Conservation (phyloP, 1,139 yeast species). For the Debaryomycetaceae sp. region DNA sequence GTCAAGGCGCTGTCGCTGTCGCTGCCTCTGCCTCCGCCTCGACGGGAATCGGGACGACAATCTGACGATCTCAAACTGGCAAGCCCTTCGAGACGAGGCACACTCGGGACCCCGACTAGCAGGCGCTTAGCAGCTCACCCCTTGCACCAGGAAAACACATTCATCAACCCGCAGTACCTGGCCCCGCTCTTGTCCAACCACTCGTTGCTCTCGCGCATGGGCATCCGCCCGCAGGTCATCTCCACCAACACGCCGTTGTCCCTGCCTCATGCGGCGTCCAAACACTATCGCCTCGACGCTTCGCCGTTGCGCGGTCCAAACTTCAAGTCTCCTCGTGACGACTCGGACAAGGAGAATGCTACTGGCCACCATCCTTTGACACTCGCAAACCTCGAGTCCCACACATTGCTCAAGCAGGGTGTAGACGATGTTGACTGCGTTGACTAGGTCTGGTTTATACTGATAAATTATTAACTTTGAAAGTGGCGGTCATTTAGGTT, state of each 20-base stretch:
- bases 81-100: too few relatives aligned
- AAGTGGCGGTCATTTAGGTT: too few relatives aligned
- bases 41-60: background rate
- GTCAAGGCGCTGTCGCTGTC: background rate
- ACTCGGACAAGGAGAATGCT: constrained; percentile 9
- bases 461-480: too few relatives aligned
- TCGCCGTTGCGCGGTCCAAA: too few relatives aligned
- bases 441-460: background rate
- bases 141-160: background rate
- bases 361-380: constrained; percentile 15
- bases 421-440: constrained; percentile 13
- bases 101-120: background rate
- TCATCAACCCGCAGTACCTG: background rate
- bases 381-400: constrained; percentile 22
- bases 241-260: constrained; percentile 13
- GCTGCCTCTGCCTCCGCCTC: too few relatives aligned
- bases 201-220: constrained; percentile 28
- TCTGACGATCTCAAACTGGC: background rate
- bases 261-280: background rate
- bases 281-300: background rate
- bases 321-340: too few relatives aligned
- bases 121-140: background rate
- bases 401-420: constrained; percentile 13
- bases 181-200: constrained; percentile 21
- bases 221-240: constrained; percentile 36